Conservation (phyloP, 768 basidiomycete species). For the Termitomyces sp. region DNA sequence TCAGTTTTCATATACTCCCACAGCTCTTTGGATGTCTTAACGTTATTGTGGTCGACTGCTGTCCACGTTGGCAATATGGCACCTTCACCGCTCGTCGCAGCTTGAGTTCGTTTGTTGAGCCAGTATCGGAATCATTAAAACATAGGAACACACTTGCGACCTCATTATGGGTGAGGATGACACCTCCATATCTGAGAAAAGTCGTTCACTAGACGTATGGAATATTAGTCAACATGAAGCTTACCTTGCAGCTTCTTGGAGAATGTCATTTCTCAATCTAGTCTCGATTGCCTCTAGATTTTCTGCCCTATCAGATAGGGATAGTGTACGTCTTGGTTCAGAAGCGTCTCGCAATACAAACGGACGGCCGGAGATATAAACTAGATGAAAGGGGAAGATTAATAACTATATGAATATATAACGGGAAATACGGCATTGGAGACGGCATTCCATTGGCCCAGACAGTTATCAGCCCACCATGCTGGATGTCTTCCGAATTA, state of each 20-base stretch:
- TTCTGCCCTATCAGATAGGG: slow-evolving; percentile 88
- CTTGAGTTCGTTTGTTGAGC: slow-evolving; percentile 21
- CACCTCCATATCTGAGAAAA: slow-evolving; percentile 69
- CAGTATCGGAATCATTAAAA: not conserved
- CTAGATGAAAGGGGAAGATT: slow-evolving; percentile 28
- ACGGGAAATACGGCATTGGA: not conserved
- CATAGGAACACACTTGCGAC: slow-evolving; percentile 46
- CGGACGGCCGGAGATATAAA: slow-evolving; percentile 88
- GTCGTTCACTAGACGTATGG: slow-evolving; percentile 1
- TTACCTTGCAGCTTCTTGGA: slow-evolving; percentile 76
- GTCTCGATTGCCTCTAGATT: slow-evolving; percentile 92
- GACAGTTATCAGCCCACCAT: not conserved
- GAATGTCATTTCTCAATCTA: slow-evolving; percentile 86
- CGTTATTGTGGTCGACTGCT: slow-evolving; percentile 63
- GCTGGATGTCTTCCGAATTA: not conserved
- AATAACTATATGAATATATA: slow-evolving; percentile 4
- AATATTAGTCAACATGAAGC: not conserved
- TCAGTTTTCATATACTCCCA: slow-evolving; percentile 75
- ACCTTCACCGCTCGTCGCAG: slow-evolving; percentile 63
- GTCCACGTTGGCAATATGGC: slow-evolving; percentile 94
- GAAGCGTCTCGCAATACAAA: slow-evolving; percentile 90
- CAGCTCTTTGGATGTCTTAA: slow-evolving; percentile 85
- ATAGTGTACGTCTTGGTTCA: slow-evolving; percentile 73
- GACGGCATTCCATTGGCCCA: not conserved
- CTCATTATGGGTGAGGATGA: slow-evolving; percentile 93